Evolutionary conservation across 2,329 filamentous ascomycete genomes (phyloP).

Genomic region (Arthrobotrys musiformis): DNA sequence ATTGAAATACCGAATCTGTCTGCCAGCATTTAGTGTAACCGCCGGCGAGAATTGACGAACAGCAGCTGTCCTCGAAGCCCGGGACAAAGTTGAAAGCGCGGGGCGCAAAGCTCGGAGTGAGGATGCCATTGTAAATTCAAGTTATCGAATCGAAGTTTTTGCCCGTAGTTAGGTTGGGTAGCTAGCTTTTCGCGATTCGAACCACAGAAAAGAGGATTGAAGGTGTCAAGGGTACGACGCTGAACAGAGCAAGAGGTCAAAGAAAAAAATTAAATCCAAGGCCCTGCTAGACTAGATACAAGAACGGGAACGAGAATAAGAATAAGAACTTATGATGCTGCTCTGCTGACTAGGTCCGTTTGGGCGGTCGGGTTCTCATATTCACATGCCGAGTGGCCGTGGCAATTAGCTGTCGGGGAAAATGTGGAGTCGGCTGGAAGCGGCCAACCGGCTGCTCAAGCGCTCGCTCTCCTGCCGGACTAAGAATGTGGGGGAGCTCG

Average conservation of each 20-base stretch:
- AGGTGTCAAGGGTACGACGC: slow-evolving; percentile 14
- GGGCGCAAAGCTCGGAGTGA: slow-evolving; percentile 50
- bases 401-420: background rate
- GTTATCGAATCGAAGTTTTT: background rate
- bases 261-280: slow-evolving; percentile 23
- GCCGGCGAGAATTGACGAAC: slow-evolving; percentile 48
- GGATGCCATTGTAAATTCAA: slow-evolving; percentile 29
- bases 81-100: slow-evolving; percentile 44
- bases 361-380: background rate
- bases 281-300: slow-evolving; percentile 18
- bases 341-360: slow-evolving; percentile 2
- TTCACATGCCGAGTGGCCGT: slow-evolving; percentile 44
- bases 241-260: slow-evolving; percentile 8
- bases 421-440: slow-evolving; percentile 45
- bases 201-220: background rate
- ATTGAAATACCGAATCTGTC: slow-evolving; percentile 40
- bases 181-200: background rate
- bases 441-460: slow-evolving; percentile 37
- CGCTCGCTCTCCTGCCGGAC: slow-evolving; percentile 37
- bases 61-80: slow-evolving; percentile 40
- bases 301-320: too few relatives aligned
- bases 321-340: slow-evolving; percentile 32
- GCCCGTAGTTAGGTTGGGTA: too few relatives aligned
- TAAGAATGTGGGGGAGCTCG: slow-evolving; percentile 24
- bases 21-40: slow-evolving; percentile 33